Base-by-base conservation (phyloP, 2,329 filamentous ascomycete species). In the Botryosphaeria agaves region DNA sequence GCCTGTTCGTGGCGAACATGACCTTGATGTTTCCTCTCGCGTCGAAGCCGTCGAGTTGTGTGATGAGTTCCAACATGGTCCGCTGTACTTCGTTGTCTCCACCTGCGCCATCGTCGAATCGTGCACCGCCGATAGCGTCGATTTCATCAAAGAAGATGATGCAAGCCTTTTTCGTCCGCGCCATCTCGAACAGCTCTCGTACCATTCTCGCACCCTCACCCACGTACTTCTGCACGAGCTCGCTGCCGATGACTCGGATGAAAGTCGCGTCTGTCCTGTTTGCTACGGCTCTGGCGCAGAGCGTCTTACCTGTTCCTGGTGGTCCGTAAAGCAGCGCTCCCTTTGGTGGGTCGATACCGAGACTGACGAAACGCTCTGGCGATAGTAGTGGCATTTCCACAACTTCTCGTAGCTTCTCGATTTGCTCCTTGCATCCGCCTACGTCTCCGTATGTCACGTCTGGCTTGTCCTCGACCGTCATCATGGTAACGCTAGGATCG, bases 61-160 rank as follows among this genome's bases (percentile, higher is more conserved):
- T 95, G 49, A 95, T 95, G 31, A 95, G 68, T 53, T 95, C 87
- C 66, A 95, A 61, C 87, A 95, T 95, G 40, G 87, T 95, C 62
- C 87, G 70, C 58, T 95, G 87, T 5, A 95, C 87, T 55, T 95
- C 87, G 51, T 95, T 95, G 57, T 95, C 87, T 48, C 87, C 87
- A 45, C 87, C 87, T 38, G 87, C 87, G 41, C 87, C 87, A 45
- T 95, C 87, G 47, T 95, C 87, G 51, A 95, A 94, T 56, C 87
- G 82, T 23, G 87, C 87, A 44, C 87, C 87, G 50, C 87, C 87
- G 32, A 95, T 82, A 29, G 87, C 87, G 55, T 95, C 87, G 38
- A 95, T 89, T 62, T 98, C 89, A 53, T 98, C 89, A 49, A 93
- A 92, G 74, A 98, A 98, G 61, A 98, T 98, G 52, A 98, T 98